Base-by-base conservation (phyloP, 805 yeast genomes). In the Zygoascus flipseniorum region DNA sequence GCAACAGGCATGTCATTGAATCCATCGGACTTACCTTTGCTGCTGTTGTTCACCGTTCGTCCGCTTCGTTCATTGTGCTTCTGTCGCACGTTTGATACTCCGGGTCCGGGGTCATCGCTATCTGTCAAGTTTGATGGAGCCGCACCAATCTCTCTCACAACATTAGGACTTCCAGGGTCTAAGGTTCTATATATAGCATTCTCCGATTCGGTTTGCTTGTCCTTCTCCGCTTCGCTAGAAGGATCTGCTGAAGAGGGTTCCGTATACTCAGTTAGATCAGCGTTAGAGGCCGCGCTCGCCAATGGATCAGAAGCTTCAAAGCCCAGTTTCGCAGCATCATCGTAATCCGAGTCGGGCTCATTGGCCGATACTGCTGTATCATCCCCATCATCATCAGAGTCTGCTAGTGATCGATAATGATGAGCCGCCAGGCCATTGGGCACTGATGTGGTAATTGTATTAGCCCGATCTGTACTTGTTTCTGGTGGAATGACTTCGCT, bases 331-430 rank as follows among this genome's bases (percentile, higher is more conserved):
- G 41, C 41, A 18, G 48, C 37, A 18, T 44, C 48, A 14, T n/a
- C 48, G 20, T 18, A 20, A 16, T n/a, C 48, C 6, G 48, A 31
- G 19, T 32, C 50, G 6, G 44, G 31, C n/a, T 37, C 39, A 35
- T 35, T 35, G 16, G 32, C 39, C 8, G 39, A 35, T 8, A 35
- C 39, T 35, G 39, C 39, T n/a, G 39, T 35, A 14, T 13, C 41
- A 8, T 19, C 47, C 8, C 16, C 37, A 32, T 45, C 42, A 18
- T 46, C 49, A 4, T 50, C 48, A 18, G 20, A 18, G 19, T 50
- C 44, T 16, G 53, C 47, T 13, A 43, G 28, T 11, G 47, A 37
- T 43, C 47, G 19, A 44, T 43, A 43, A 31, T 43, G 49, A 20
- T 50, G 53, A 14, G 47, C 31, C 2, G 28, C 8, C 39, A 35